Base-by-base conservation (phyloP, 176 grass and related monocot genomes). In the Paspalum vaginatum region DNA sequence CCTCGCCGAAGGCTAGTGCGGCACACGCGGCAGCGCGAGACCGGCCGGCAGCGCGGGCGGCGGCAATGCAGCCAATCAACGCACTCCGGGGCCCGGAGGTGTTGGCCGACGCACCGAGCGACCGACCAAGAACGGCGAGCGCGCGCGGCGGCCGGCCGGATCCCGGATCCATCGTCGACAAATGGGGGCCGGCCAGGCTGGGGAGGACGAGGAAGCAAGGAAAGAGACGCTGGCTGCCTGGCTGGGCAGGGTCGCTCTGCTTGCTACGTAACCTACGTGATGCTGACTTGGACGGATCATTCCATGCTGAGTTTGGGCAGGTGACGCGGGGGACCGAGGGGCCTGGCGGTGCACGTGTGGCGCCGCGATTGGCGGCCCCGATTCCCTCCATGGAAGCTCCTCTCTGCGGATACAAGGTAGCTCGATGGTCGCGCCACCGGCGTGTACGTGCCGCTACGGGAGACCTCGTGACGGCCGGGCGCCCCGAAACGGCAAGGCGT, bases 401-500 rank as follows among this genome's bases (percentile, higher is more conserved):
- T 32, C 32, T 32, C 32, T 32, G 32, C 32, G 32, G 32, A 32
- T 32, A 3, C 3, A 32, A 32, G 3, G 32, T 32, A 32, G 32
- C 32, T 32, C 32, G 32, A 32, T 32, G 32, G 3, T 32, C 25
- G 0, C 69, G 25, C 48, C 47, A 72, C 69, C 32, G 32, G 32
- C 32, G 48, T 26, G 43, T 44, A 49, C 43, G 22, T n/a, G 48
- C 70, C 2, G 49, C 55, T 3, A 32, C 32, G 17, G 32, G 13
- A n/a, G 0, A 18, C 7, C 17, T 0, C 2, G 50, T 14, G 56
- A 11, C 73, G 32, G 32, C 32, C 32, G 32, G 32, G 32, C 32
- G 32, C 32, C 32, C 71, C 20, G 54, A 76, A 81, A 70, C 63
- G 38, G 85, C 72, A 81, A 76, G 27, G 18, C 2, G 3, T 21